Conservation (phyloP, 2,329 filamentous ascomycete genomes). For the Beauveria sp. region DNA sequence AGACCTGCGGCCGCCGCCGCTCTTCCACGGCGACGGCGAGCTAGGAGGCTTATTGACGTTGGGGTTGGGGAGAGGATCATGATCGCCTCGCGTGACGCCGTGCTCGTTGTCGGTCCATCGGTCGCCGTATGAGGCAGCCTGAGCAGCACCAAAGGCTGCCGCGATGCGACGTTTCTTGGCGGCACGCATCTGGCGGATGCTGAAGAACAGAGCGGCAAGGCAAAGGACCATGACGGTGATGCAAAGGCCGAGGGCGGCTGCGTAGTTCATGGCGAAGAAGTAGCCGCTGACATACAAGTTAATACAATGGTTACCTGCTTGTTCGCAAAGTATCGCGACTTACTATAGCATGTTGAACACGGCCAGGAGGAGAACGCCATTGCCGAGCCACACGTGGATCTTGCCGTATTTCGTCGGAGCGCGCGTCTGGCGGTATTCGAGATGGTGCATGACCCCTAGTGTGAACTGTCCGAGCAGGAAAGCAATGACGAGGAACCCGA, state of each 20-base stretch:
- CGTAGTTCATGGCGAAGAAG: slow-evolving; percentile 43
- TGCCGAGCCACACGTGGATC: slow-evolving; percentile 51
- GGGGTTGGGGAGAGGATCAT: slow-evolving; percentile 8
- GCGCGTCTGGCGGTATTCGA: slow-evolving; percentile 42
- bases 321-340: slow-evolving; percentile 17
- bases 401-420: slow-evolving; percentile 41
- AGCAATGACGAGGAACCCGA: slow-evolving; percentile 47
- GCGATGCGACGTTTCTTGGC: slow-evolving; percentile 17
- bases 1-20: slow-evolving; percentile 18
- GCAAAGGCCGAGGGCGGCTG: slow-evolving; percentile 20
- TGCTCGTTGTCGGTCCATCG: slow-evolving; percentile 10
- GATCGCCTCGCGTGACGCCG: slow-evolving; percentile 9
- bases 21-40: slow-evolving; percentile 21
- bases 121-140: slow-evolving; percentile 8
- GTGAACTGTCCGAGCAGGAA: slow-evolving; percentile 45
- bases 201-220: slow-evolving; percentile 32
- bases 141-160: slow-evolving; percentile 10
- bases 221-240: slow-evolving; percentile 35
- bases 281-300: slow-evolving; percentile 39
- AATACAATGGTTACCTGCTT: not conserved
- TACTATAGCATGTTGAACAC: slow-evolving; percentile 51
- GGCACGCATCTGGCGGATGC: slow-evolving; percentile 23
- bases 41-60: not conserved
- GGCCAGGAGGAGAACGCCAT: slow-evolving; percentile 44
- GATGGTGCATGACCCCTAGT: slow-evolving; percentile 49